Evolutionary conservation across 768 basidiomycete species (phyloP), one percentile per base, ranked within the genome.

Genomic region (Multifurca ochricompacta): DNA sequence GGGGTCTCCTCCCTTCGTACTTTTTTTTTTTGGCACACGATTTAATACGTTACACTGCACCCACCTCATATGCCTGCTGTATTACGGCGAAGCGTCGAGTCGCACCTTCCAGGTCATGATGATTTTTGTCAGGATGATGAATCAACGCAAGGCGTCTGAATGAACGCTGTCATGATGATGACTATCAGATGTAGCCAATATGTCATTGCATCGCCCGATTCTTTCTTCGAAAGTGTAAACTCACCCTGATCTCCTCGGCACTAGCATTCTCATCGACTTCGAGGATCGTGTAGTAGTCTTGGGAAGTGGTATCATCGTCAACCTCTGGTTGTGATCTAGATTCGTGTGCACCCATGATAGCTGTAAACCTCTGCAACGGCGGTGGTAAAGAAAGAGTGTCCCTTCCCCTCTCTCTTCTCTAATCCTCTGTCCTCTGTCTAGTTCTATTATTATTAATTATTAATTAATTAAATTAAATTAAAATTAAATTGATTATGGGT

Each of bases 31-130:
- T 21, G 27, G 35, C 27, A 39, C 25, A 5, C 48, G 57, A 30
- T 59, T 51, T 37, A 46, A 45, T 41, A 45, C 21, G 27, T n/a
- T n/a, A n/a, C n/a, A 43, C 25, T n/a, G 27, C 25, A 65, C 77
- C 47, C 59, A 88, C 93, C 77, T 98, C 96, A 64, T 98, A 98
- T 4, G 96, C 96, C 64, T 95, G 90, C 63, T 98, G 96, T 7
- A 99, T 70, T 16, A 79, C 71, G 1, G 94, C 86, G 65, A 98
- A 99, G 11, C 85, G 79, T 61, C 86, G 74, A 0, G 92, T 98
- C 0, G 96, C 83, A 34, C 81, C 90, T 59, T 95, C 91, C 3
- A 87, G 68, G 63, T 95, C 83, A 58, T 83, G 75, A 42, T 78
- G 73, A 64, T 97, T 97, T 71, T 97, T 89, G 67, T 92, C 90